These are phyloP conservation scores for Cerrena zonata DNA, from an alignment of 1,284 basidiomycete species.

Conservation along the genomic window DNA sequence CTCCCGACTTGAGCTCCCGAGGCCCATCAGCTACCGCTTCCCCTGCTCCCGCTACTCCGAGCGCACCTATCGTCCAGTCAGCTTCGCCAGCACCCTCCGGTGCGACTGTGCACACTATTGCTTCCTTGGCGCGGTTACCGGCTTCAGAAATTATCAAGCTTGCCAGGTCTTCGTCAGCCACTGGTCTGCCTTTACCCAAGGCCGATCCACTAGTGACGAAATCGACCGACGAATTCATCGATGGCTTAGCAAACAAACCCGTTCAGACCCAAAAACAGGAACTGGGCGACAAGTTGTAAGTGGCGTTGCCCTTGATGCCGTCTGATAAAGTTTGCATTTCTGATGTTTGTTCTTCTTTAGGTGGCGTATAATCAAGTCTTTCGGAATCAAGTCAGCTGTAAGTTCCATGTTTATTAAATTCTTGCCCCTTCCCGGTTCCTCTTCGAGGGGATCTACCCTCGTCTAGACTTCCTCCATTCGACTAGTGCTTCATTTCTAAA, in stretches of 20 bases:
- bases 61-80: constrained; percentile 17
- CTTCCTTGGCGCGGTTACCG: constrained; percentile 58
- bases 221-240: constrained; percentile 75
- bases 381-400: constrained; percentile 75
- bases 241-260: constrained; percentile 59
- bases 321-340: neutral
- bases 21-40: constrained; percentile 67
- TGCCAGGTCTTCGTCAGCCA: constrained; percentile 46
- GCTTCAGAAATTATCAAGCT: constrained; percentile 67
- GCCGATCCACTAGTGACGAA: constrained; percentile 63
- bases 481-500: too few species aligned
- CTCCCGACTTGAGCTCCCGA: constrained; percentile 66
- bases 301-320: constrained; percentile 10
- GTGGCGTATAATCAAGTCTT: constrained; percentile 73
- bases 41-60: constrained; percentile 47
- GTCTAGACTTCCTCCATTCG: too few species aligned
- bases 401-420: constrained; percentile 24
- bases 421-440: neutral
- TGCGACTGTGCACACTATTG: constrained; percentile 31
- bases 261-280: constrained; percentile 73
- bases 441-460: too few species aligned
- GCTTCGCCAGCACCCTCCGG: constrained; percentile 1
- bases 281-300: constrained; percentile 73
- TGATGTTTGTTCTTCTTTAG: constrained; percentile 27
- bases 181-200: constrained; percentile 63